These are phyloP conservation scores for Marsdenia floribunda DNA, from an alignment of 257 asterid genomes.

Conservation along the genomic window DNA sequence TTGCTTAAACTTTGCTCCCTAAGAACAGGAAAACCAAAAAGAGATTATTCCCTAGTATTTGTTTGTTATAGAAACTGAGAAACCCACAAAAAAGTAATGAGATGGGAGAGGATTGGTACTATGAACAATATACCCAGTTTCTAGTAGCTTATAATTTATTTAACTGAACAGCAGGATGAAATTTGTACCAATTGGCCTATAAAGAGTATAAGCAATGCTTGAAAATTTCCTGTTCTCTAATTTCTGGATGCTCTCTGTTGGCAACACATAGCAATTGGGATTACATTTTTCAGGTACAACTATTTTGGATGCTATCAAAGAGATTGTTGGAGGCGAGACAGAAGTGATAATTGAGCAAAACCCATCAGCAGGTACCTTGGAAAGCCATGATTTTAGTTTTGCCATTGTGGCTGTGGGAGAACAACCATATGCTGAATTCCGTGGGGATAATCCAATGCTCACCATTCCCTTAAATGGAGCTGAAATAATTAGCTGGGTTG, in stretches of 20 bases:
- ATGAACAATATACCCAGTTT: background rate
- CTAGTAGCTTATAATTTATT: background rate
- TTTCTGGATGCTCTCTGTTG: too few species aligned
- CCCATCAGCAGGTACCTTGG: constrained; percentile 52
- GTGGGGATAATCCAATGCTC: constrained; percentile 67
- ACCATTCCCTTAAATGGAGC: constrained; percentile 56
- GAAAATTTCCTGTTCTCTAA: background rate
- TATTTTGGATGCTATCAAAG: constrained; percentile 70
- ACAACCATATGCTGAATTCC: constrained; percentile 69
- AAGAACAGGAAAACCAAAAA: background rate
- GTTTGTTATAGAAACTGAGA: background rate
- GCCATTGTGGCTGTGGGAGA: constrained; percentile 81
- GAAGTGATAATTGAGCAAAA: constrained; percentile 60
- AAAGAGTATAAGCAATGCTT: background rate
- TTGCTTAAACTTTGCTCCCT: background rate
- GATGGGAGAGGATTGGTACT: background rate
- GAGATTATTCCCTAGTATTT: background rate
- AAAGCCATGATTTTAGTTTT: constrained; percentile 48
- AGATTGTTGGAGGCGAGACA: constrained; percentile 43
- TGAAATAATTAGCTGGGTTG: constrained; percentile 50
- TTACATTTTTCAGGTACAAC: constrained; percentile 53
- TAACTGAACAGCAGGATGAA: too few species aligned
- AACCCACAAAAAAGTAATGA: background rate
- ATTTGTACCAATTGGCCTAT: too few species aligned
- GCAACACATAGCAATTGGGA: background rate